These are phyloP conservation scores for Pythium aquatile DNA, from an alignment of 352 stramenopile genomes.

Conservation along the genomic window DNA sequence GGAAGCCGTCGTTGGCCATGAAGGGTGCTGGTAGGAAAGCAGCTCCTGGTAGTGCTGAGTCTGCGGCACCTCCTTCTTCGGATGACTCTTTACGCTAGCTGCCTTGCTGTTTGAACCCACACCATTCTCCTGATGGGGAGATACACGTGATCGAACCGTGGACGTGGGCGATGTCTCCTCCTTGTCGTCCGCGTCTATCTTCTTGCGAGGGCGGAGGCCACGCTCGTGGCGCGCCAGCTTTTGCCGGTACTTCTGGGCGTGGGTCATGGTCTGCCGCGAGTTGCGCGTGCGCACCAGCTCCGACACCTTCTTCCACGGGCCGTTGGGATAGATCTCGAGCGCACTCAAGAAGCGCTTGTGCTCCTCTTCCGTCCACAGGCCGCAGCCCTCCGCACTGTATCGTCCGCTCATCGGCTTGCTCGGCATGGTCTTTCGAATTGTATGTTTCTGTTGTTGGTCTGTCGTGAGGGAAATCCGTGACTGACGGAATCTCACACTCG, in stretches of 20 bases:
- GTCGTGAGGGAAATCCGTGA: slow-evolving; percentile 3
- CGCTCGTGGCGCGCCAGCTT: slow-evolving; percentile 31
- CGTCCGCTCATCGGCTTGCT: neutral
- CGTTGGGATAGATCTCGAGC: slow-evolving; percentile 28
- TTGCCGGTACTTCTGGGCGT: slow-evolving; percentile 40
- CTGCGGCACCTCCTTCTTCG: too few relatives aligned
- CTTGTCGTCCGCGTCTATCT: neutral
- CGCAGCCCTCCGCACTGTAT: slow-evolving; percentile 14
- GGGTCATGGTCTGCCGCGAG: slow-evolving; percentile 32
- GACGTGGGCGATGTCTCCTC: neutral
- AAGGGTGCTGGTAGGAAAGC: neutral
- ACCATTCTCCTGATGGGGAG: neutral
- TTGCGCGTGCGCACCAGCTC: slow-evolving; percentile 29
- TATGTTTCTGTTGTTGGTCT: neutral
- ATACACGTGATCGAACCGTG: neutral
- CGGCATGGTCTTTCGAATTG: neutral
- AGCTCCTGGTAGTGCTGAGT: too few relatives aligned
- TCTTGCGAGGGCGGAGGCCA: slow-evolving; percentile 18
- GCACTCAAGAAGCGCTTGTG: slow-evolving; percentile 31
- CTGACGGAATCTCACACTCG: neutral
- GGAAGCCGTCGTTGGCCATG: neutral
- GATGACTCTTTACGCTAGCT: too few relatives aligned
- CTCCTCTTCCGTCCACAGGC: slow-evolving; percentile 30
- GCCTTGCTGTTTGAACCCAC: too few relatives aligned
- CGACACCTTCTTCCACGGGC: slow-evolving; percentile 28